These are phyloP conservation scores for Solanum corneliomulleri DNA, from an alignment of 257 asterid species.

Conservation along the genomic window DNA sequence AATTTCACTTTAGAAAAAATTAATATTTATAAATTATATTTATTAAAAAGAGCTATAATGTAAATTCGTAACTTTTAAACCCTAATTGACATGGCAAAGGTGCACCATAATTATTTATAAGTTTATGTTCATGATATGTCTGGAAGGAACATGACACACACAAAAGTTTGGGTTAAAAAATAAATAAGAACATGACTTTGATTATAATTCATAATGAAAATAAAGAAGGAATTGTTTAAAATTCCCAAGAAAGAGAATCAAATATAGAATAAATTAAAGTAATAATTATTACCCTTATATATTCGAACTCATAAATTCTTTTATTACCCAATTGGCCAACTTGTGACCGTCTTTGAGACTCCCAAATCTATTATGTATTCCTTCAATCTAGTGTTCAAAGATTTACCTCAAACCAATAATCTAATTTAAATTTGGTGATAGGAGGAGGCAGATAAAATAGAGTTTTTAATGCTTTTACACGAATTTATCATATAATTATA, in stretches of 20 bases:
- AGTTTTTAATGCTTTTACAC: not conserved
- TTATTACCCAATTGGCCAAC: conserved; percentile 13
- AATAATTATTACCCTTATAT: not conserved
- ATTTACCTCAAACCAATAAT: not conserved
- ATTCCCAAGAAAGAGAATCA: conserved; percentile 13
- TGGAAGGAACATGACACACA: not conserved
- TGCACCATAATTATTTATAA: not conserved
- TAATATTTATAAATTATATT: not conserved
- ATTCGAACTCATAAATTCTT: conserved; percentile 8
- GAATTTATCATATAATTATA: not conserved
- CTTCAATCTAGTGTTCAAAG: not conserved
- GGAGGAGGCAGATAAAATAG: not conserved
- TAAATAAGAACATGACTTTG: not conserved
- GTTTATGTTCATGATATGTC: not conserved
- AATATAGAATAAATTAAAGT: conserved; percentile 4
- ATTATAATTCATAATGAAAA: not conserved
- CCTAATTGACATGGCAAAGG: not conserved
- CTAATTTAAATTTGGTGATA: not conserved
- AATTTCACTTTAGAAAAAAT: too few species aligned
- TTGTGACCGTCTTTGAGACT: not conserved
- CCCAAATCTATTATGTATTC: not conserved
- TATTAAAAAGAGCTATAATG: not conserved
- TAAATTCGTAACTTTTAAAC: not conserved
- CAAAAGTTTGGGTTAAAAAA: not conserved
- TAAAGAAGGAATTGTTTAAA: not conserved